These are phyloP conservation scores for Podospora appendiculata DNA, from an alignment of 495 filamentous ascomycete genomes.

Conservation along the genomic window DNA sequence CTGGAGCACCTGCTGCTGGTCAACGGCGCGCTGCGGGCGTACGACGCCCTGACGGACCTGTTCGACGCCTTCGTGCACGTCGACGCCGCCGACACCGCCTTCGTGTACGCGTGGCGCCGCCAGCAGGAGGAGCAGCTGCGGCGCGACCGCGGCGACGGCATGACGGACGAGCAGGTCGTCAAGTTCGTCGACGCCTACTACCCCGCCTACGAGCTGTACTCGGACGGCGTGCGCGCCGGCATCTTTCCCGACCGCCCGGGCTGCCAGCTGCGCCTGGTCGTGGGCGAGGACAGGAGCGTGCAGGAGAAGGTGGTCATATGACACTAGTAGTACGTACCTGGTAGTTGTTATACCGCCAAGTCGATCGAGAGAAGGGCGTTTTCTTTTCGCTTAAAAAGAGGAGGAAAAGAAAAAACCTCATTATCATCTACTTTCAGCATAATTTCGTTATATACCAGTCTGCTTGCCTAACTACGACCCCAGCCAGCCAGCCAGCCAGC, in stretches of 20 bases:
- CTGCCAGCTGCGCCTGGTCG: slow-evolving; percentile 61
- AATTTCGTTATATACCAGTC: too few relatives aligned
- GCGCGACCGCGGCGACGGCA: slow-evolving; percentile 49
- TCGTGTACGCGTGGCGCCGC: slow-evolving; percentile 81
- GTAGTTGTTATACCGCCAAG: neutral
- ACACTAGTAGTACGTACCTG: slow-evolving; percentile 2
- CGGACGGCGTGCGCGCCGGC: slow-evolving; percentile 57
- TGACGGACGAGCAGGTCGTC: slow-evolving; percentile 54
- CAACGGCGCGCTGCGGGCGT: slow-evolving; percentile 59
- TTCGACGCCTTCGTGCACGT: slow-evolving; percentile 84
- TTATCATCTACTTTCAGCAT: too few relatives aligned
- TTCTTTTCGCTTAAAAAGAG: too few relatives aligned
- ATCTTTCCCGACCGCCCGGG: slow-evolving; percentile 46
- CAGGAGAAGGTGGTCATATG: slow-evolving; percentile 49
- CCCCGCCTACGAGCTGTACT: slow-evolving; percentile 64
- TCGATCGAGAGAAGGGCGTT: too few relatives aligned
- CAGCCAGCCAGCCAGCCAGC: too few relatives aligned
- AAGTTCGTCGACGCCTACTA: slow-evolving; percentile 51
- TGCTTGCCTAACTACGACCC: too few relatives aligned
- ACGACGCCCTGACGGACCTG: slow-evolving; percentile 65
- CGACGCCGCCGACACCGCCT: slow-evolving; percentile 68
- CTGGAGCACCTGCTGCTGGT: slow-evolving; percentile 64
- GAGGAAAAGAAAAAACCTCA: too few relatives aligned
- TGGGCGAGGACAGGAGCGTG: slow-evolving; percentile 60
- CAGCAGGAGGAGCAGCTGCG: slow-evolving; percentile 72